Evolutionary conservation across 257 asterid species (phyloP).

Genomic region (Rauvolfia tetraphylla): DNA sequence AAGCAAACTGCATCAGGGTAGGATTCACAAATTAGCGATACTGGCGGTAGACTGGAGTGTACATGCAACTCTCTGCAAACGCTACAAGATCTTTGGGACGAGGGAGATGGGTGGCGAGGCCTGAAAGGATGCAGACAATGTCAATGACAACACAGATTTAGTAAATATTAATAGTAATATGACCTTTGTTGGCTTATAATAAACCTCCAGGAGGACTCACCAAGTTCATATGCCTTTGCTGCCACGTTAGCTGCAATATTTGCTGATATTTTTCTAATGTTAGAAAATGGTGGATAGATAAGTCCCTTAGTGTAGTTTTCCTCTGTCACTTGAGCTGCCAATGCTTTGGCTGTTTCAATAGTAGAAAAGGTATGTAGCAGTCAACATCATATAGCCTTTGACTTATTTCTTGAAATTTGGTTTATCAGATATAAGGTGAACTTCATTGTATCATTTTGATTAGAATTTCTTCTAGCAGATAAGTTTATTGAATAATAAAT

Average conservation of each 20-base stretch:
- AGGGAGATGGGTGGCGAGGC: conserved; percentile 80
- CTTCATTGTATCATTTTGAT: neutral
- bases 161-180: neutral
- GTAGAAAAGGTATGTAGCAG: neutral
- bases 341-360: conserved; percentile 65
- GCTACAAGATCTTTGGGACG: conserved; percentile 74
- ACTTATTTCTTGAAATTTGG: neutral
- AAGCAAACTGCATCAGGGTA: conserved; percentile 2
- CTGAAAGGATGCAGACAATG: conserved; percentile 31
- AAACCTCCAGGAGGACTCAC: conserved; percentile 33
- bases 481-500: neutral
- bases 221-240: conserved; percentile 89
- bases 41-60: conserved; percentile 69
- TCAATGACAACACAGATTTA: neutral
- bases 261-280: conserved; percentile 82
- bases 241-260: conserved; percentile 89
- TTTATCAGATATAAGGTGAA: neutral
- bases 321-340: conserved; percentile 67
- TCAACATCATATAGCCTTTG: conserved; percentile 1
- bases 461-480: neutral
- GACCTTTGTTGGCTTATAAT: neutral
- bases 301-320: conserved; percentile 74
- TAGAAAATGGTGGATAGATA: conserved; percentile 78
- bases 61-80: conserved; percentile 94
- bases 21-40: conserved; percentile 42